Evolutionary conservation across 225 moss, liverwort and hornwort genomes (phyloP), one percentile per base, ranked within the genome.

Genomic region (Marchantia polymorpha): DNA sequence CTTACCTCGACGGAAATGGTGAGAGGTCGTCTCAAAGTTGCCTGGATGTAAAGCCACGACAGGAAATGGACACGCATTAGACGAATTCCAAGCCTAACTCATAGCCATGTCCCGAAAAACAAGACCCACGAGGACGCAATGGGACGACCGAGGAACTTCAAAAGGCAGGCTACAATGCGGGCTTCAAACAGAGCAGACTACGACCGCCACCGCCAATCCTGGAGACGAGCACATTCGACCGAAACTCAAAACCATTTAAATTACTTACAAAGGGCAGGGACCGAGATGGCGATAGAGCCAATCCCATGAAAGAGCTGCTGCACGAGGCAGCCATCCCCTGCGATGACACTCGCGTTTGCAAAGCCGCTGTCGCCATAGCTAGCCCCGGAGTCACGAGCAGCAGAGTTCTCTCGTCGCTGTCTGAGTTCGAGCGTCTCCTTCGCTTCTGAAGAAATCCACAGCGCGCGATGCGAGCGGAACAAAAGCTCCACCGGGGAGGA

Each of bases 1-100:
- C 73, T 26, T 31, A 86, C 83, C 69, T 86, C 81, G 65, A 83
- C 86, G n/a, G 86, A 81, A 48, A 86, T 86, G 69, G 81, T 78
- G 46, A 86, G 69, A 16, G 86, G 83, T 59, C 83, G 81, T 31
- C 81, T 81, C n/a, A 79, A 14, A 22, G 66, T 77, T 47, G 85
- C 82, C 85, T 85, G 76, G 55, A 80, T 73, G 27, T 16, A 25
- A 0, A 64, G 13, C 27, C 53, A 73, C 53, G 22, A 29, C 46
- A 22, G 7, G 54, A 17, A n/a, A 26, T 23, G 7, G 14, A 39
- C 54, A 23, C 73, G 14, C 29, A 29, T 73, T 53, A 73, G 53
- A 52, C 53, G 2, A 15, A 5, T 25, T 3, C 3, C 14, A 8
- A 2, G 19, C 16, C 73, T 23, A 14, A 39, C 26, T 47, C 46